Percentiles rank a stretch among this genome's conserved stretches.
These are phyloP conservation scores for Phoma sp. DNA, from an alignment of 2,329 filamentous ascomycete genomes.

Conservation along the genomic window DNA sequence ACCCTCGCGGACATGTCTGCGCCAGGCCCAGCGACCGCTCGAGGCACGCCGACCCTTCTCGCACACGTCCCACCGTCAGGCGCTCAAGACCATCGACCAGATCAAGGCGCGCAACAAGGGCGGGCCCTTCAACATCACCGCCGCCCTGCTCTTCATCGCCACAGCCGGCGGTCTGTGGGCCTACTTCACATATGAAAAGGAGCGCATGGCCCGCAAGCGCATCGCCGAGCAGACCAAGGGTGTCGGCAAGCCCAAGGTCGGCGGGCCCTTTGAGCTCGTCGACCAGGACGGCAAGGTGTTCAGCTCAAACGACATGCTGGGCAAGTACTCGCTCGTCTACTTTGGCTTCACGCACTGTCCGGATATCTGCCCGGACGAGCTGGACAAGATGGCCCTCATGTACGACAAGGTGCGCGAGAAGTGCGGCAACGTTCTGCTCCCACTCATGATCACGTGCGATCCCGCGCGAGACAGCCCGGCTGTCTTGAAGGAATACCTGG, in stretches of 20 bases:
- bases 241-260: slow-evolving; percentile 90
- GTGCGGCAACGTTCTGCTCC: slow-evolving; percentile 64
- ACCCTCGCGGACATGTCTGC: slow-evolving; percentile 24
- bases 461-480: slow-evolving; percentile 87
- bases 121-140: slow-evolving; percentile 89
- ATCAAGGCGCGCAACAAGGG: slow-evolving; percentile 44
- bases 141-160: slow-evolving; percentile 81
- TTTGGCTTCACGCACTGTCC: slow-evolving; percentile 99
- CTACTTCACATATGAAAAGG: slow-evolving; percentile 95
- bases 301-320: slow-evolving; percentile 80
- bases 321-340: slow-evolving; percentile 88
- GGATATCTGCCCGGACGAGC: slow-evolving; percentile 97
- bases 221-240: slow-evolving; percentile 93
- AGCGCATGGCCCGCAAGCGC: slow-evolving; percentile 84
- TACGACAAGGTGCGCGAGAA: slow-evolving; percentile 70
- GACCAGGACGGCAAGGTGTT: slow-evolving; percentile 83
- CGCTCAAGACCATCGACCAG: slow-evolving; percentile 47
- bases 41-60: slow-evolving; percentile 33
- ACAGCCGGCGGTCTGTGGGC: slow-evolving; percentile 79
- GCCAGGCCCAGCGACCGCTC: slow-evolving; percentile 14
- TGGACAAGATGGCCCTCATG: slow-evolving; percentile 99
- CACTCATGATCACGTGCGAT: slow-evolving; percentile 95
- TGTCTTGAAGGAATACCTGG: slow-evolving; percentile 82
- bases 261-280: slow-evolving; percentile 80
- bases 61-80: slow-evolving; percentile 33